Evolutionary conservation across 2,329 filamentous ascomycete species (phyloP), one percentile per base, ranked within the genome.

Genomic region (Diaporthe australafricana): DNA sequence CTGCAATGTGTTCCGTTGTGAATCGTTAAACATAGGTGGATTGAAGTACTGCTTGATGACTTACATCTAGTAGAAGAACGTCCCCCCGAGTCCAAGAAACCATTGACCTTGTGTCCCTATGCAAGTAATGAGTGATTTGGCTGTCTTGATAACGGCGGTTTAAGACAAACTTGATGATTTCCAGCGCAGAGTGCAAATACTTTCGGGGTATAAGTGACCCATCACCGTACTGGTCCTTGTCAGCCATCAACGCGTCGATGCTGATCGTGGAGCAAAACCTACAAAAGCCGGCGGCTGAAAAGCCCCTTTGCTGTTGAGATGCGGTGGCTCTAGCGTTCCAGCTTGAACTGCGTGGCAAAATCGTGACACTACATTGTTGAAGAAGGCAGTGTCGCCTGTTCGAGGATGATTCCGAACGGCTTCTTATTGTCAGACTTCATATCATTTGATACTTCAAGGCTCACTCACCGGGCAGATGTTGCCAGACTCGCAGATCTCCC

Each of bases 261-360:
- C 1, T 45, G 38, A 20, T 45, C 7, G 2, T 8, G 8, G 27
- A 17, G 11, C 2, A 5, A 5, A 9, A 2, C 38, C 17, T 45
- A 60, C 56, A 8, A 45, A 17, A 27, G 56, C 38, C 8, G 56
- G 56, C 14, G 56, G 56, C 40, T 60, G 56, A 22, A 60, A 60
- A 11, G 22, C 7, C 8, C 56, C 56, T n/a, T 60, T 32, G 7
- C 17, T 30, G 22, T 45, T 45, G 16, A 60, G 30, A 5, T 60
- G 56, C 11, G 56, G 56, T 40, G 56, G 38, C 7, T 42, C 56
- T 22, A 60, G 16, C 17, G 56, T 60, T 2, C 56, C 56, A n/a
- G 56, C 22, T 60, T 60, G 38, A 9, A 60, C 56, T 11, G 56
- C 56, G 14, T 60, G 38, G 17, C 56, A 60, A 38, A 60, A 60